Evolutionary conservation across 306 rosid species (phyloP).

Genomic region (Vicia faba): DNA sequence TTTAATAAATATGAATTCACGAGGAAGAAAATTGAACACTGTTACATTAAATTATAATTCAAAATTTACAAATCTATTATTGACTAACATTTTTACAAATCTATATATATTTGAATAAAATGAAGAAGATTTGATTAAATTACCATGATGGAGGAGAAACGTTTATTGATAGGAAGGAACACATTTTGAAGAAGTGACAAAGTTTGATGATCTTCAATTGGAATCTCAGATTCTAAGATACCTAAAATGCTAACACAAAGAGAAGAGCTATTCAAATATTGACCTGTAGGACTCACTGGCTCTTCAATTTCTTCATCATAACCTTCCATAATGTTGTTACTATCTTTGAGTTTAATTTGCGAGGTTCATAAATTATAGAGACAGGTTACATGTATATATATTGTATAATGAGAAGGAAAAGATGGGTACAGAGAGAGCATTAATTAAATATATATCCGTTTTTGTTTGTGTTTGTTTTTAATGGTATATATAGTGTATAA

Average conservation of each 20-base stretch:
- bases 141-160: constrained; percentile 58
- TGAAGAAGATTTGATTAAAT: not conserved
- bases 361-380: not conserved
- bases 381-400: not conserved
- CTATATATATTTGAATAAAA: too few species aligned
- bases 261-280: constrained; percentile 47
- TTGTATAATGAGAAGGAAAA: not conserved
- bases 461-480: not conserved
- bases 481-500: not conserved
- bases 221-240: constrained; percentile 47
- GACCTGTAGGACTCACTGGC: constrained; percentile 53
- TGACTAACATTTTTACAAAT: too few species aligned
- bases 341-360: not conserved
- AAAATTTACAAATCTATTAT: too few species aligned
- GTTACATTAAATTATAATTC: too few species aligned
- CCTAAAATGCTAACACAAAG: constrained; percentile 39
- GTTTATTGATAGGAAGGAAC: constrained; percentile 51
- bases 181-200: constrained; percentile 30
- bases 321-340: constrained; percentile 2
- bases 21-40: too few species aligned
- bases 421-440: not conserved
- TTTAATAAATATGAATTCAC: not conserved
- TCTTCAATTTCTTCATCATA: constrained; percentile 29
- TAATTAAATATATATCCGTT: not conserved
- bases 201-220: constrained; percentile 30